Base-by-base conservation (phyloP, 208 protist species). In the Crithidia bombi region DNA sequence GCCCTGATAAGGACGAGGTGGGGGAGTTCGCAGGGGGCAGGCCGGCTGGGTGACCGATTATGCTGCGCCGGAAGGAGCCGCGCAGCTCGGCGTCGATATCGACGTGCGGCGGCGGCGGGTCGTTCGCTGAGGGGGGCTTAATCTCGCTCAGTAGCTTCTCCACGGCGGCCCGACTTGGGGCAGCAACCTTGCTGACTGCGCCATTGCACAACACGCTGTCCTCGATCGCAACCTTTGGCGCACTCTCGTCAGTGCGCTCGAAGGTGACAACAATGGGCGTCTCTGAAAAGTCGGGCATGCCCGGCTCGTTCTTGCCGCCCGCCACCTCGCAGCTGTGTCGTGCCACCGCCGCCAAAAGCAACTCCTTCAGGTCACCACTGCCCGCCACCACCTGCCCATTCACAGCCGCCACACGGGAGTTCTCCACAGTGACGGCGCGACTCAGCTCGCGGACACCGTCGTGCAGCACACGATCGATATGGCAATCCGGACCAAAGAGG, bases 141-240 rank as follows among this genome's bases (percentile, higher is more conserved):
- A 77, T 73, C n/a, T 66, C 67, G 51, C 58, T 70, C 65, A 81
- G 30, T 47, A 88, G 47, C 62, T 75, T 51, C 61, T 76, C 54
- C 25, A 88, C 74, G n/a, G 70, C 71, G 12, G 51, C 55, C 14
- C 44, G 17, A 52, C 74, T 81, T 9, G 65, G 76, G 25, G 54
- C 10, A 26, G 66, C 75, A 12, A 86, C 58, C 21, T 65, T 51
- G 59, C 85, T 90, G 1, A 81, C 58, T 4, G 51, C 46, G 12
- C 85, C 85, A 61, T 93, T 73, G 64, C 21, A 82, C n/a, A 75
- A 10, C 23, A 93, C 85, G 57, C 85, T 93, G 17, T 80, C 67
- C 39, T 82, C 78, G 38, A 93, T 91, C 5, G 70, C 30, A 3
- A 93, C 70, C 32, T 38, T 69, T 15, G 75, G 58, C 10, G 61